Base-by-base conservation (phyloP, 345 rosid species). In the Limnanthes douglasii region DNA sequence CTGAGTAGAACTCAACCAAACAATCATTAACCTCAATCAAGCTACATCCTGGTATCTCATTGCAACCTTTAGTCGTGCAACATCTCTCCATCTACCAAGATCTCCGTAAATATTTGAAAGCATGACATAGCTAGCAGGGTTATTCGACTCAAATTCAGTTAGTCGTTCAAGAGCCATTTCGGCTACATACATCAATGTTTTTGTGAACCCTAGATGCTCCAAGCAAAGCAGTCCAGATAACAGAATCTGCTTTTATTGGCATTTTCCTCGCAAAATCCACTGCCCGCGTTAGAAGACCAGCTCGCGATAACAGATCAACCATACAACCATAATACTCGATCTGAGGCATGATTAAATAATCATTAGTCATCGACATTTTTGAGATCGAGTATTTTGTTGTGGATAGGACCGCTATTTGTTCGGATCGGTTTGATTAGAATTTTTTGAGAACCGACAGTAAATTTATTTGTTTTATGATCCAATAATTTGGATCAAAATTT, bases 241-340 rank as follows among this genome's bases (percentile, higher is more conserved):
- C 67, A 37, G 78, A 73, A 66, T 82, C 86, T 1, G 95, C 73
- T 59, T 75, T 46, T 29, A 49, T 56, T 0, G 85, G 83, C 95
- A 82, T 78, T 48, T 39, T 61, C 19, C 20, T 48, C 19, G 78
- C 56, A 58, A 78, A 73, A 44, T 82, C 80, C 48, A 78, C 53
- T 46, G 95, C 95, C 53, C 71, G 69, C 26, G 32, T 50, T 42
- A 86, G 46, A 31, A 61, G 73, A 46, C 95, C 93, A 37, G 93
- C 82, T 21, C 85, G 61, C 2, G 70, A 73, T 25, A 86, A 77
- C 50, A 78, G 53, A 66, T 83, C 90, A 54, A 76, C 86, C 48
- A 88, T 53, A 48, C 95, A 86, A 3, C 95, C 95, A 6, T 76
- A 78, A 31, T 88, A 95, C 58, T 83, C 95, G 13, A 88, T 78